Evolutionary conservation across 305 asterid species (phyloP).

Genomic region (Rubia balearica): DNA sequence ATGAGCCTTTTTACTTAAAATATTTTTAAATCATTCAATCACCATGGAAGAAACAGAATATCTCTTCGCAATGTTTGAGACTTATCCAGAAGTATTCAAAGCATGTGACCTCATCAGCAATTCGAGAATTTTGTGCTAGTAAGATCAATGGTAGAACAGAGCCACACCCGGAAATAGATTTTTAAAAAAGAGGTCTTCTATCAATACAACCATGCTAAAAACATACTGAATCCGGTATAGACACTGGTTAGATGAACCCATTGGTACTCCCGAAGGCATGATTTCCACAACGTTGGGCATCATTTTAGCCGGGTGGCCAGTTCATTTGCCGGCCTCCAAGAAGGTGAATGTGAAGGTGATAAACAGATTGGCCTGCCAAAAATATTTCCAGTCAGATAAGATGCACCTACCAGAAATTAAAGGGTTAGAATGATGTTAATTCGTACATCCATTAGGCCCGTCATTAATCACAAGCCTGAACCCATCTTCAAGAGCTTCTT

Average conservation of each 20-base stretch:
- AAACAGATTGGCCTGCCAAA: constrained; percentile 71
- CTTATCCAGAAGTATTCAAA: not conserved
- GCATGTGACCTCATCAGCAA: not conserved
- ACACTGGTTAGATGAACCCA: not conserved
- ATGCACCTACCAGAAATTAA: not conserved
- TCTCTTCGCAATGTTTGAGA: not conserved
- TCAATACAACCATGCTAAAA: not conserved
- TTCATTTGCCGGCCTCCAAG: constrained; percentile 89
- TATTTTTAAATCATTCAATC: not conserved
- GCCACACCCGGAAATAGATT: not conserved
- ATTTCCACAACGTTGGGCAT: not conserved
- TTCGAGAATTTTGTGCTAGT: too few relatives aligned
- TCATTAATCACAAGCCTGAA: constrained; percentile 83
- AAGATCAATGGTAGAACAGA: not conserved
- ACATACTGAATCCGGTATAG: not conserved
- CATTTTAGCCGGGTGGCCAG: constrained; percentile 89
- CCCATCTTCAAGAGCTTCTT: constrained; percentile 78
- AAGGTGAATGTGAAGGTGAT: constrained; percentile 84
- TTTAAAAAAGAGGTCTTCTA: not conserved
- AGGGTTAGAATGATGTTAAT: not conserved
- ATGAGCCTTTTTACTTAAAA: not conserved
- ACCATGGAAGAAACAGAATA: not conserved
- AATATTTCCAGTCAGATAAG: constrained; percentile 7
- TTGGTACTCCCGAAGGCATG: not conserved
- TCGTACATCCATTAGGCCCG: constrained; percentile 70